Base-by-base conservation (phyloP, 1,139 yeast species). In the Taiozyma sp. region DNA sequence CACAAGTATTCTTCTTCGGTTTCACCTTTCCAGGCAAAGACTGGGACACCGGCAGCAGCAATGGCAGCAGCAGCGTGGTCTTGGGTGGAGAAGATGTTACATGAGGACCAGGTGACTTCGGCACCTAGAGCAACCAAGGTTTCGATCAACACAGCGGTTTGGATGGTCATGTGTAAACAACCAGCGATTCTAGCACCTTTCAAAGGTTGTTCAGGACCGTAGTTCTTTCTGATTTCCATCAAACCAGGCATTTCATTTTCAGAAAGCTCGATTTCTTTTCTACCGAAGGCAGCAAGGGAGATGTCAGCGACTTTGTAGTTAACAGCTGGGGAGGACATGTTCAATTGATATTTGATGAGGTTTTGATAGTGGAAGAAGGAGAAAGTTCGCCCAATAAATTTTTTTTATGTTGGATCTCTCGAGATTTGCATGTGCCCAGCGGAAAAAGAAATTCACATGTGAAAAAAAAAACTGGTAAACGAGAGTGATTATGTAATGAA, bases 241-340 rank as follows among this genome's bases (percentile, higher is more conserved):
- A 93, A 84, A 81, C 99, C 99, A 66, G 99, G 99, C 99, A 95
- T 95, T 79, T 93, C 99, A 74, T 93, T 93, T 81, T 95, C 99
- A 62, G 99, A 93, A 73, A 93, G 84, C 78, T 93, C 98, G 70
- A 93, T 93, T 79, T 93, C 99, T 79, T 93, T 95, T 83, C 99
- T 91, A 79, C 99, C 99, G 76, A 93, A 93, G 70, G 99, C 99
- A 70, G 99, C 99, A 65, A 93, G 84, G 66, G 97, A 89, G 77
- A 95, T 87, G 76, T 93, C 99, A 70, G 99, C 96, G 73, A 93
- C 97, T 78, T 95, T 93, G 83, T 85, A 93, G 78, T 85, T 87
- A 61, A 72, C 75, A 64, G 81, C 80, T 66, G 82, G 81, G 57
- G 80, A 74, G 65, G 83, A 75, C 83, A 79, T 57, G 49, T 66